Conservation (phyloP, 2,329 filamentous ascomycete species). For the Penicillium oxalicum region DNA sequence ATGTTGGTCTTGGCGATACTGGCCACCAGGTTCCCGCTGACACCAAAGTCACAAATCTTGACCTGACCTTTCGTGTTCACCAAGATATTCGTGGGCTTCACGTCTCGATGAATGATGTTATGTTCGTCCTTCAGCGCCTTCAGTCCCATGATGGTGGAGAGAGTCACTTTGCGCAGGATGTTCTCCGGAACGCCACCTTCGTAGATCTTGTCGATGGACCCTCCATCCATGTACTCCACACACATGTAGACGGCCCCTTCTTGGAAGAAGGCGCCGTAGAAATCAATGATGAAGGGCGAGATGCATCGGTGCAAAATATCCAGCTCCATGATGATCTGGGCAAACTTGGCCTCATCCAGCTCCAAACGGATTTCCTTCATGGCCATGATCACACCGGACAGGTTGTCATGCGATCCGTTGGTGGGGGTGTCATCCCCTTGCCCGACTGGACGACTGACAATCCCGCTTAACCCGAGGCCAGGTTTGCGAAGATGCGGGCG, state of each 20-base stretch:
- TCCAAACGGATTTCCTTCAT: conserved; percentile 99
- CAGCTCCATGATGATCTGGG: conserved; percentile 94
- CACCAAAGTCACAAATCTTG: conserved; percentile 98
- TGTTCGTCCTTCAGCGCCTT: conserved; percentile 95
- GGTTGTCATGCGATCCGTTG: conserved; percentile 19
- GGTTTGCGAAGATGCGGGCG: conserved; percentile 59
- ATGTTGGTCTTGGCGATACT: conserved; percentile 99
- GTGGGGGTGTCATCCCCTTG: conserved; percentile 15
- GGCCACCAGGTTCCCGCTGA: conserved; percentile 91
- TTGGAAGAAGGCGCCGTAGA: conserved; percentile 98
- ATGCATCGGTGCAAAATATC: conserved; percentile 92
- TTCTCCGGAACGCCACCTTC: conserved; percentile 81
- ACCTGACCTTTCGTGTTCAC: conserved; percentile 84
- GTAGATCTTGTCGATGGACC: conserved; percentile 95
- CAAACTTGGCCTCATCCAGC: conserved; percentile 92
- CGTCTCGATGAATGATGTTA: conserved; percentile 97
- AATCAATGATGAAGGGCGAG: conserved; percentile 95
- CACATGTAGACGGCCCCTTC: conserved; percentile 99
- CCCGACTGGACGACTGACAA: conserved; percentile 42
- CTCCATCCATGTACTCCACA: conserved; percentile 98
- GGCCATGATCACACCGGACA: conserved; percentile 76
- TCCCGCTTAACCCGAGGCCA: conserved; percentile 56
- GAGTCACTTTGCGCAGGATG: conserved; percentile 82
- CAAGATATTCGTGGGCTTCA: conserved; percentile 98
- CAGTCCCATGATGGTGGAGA: conserved; percentile 82